Evolutionary conservation across 2,329 filamentous ascomycete genomes (phyloP).

Genomic region (Epicoccum sorghinum): DNA sequence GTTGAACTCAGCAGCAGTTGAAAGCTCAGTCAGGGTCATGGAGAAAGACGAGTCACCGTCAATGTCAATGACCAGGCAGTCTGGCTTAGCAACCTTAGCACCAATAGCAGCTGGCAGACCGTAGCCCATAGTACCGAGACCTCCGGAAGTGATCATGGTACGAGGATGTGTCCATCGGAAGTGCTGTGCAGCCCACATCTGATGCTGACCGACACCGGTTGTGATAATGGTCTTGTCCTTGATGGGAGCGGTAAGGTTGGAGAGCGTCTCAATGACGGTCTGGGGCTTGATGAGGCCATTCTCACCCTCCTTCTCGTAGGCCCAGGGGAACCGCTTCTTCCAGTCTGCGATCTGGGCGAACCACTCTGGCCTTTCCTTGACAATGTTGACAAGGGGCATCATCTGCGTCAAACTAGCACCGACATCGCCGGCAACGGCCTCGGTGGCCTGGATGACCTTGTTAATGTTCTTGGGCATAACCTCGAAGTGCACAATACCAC

Average conservation of each 20-base stretch:
- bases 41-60: constrained; percentile 99
- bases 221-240: constrained; percentile 87
- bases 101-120: constrained; percentile 94
- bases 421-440: constrained; percentile 94
- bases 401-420: constrained; percentile 77
- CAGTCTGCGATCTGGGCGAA: constrained; percentile 86
- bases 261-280: constrained; percentile 87
- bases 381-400: constrained; percentile 71
- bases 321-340: constrained; percentile 90
- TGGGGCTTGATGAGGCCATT: constrained; percentile 92
- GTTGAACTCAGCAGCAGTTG: constrained; percentile 92
- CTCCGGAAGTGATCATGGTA: constrained; percentile 95
- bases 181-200: constrained; percentile 98
- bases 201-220: constrained; percentile 95
- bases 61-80: constrained; percentile 90
- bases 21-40: constrained; percentile 97
- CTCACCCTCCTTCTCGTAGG: constrained; percentile 78
- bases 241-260: constrained; percentile 77
- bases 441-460: constrained; percentile 96
- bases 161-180: constrained; percentile 92
- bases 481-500: constrained; percentile 96
- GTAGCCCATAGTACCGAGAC: constrained; percentile 94
- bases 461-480: constrained; percentile 99
- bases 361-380: constrained; percentile 78
- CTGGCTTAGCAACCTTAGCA: constrained; percentile 83